A percentile compares a stretch with the other conserved stretches of the same genome.
Evolutionary conservation across 176 grass and related monocot species (phyloP).

Genomic region (Oryza australiensis): DNA sequence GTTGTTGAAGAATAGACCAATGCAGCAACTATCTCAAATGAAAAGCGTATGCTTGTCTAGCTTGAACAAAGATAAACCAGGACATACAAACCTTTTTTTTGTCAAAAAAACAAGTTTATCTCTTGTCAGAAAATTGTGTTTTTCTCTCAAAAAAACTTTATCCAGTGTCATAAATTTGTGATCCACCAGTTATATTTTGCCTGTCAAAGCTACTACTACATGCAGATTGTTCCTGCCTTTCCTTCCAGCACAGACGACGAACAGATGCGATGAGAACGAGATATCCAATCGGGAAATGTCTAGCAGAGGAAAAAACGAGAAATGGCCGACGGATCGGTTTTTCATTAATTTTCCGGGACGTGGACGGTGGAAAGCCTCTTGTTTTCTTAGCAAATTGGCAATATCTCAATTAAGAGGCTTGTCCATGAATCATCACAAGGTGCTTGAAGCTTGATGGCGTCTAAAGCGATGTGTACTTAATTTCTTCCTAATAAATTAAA

Average conservation of each 20-base stretch:
- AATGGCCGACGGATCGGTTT: background rate
- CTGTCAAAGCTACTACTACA: background rate
- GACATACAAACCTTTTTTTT: background rate
- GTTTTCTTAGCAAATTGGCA: background rate
- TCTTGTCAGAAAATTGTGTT: background rate
- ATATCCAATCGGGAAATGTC: conserved; percentile 15
- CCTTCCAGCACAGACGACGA: background rate
- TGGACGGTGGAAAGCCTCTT: conserved; percentile 16
- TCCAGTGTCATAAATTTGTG: background rate
- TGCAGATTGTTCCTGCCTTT: background rate
- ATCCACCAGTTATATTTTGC: conserved; percentile 9
- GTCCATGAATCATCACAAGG: background rate
- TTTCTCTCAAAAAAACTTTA: background rate
- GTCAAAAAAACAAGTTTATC: background rate
- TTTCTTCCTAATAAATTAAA: background rate
- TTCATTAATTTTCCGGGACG: conserved; percentile 14
- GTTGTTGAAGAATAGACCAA: background rate
- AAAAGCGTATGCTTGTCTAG: background rate
- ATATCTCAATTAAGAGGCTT: background rate
- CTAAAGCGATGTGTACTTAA: background rate
- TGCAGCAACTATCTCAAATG: background rate
- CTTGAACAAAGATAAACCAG: background rate
- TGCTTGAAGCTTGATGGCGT: background rate
- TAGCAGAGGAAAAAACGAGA: background rate
- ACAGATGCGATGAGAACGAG: too few relatives aligned